Evolutionary conservation across 352 stramenopile genomes (phyloP).

Genomic region (Pilasporangium apinafurcum): DNA sequence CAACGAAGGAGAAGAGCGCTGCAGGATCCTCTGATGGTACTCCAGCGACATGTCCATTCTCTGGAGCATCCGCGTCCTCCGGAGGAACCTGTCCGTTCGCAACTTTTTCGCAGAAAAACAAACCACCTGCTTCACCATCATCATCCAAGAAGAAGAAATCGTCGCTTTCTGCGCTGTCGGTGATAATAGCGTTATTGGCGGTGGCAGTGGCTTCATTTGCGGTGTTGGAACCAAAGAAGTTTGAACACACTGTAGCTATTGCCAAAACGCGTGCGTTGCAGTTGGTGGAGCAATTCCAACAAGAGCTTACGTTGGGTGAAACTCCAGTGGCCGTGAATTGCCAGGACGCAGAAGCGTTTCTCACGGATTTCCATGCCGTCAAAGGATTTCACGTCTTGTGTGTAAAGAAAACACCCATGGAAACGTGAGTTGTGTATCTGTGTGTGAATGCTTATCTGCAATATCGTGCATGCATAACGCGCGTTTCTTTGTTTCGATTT

Average conservation of each 20-base stretch:
- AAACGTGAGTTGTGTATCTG: slow-evolving; percentile 25
- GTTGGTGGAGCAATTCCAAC: slow-evolving; percentile 5
- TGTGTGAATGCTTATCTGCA: not conserved
- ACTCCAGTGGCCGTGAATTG: slow-evolving; percentile 25
- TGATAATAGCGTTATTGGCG: slow-evolving; percentile 9
- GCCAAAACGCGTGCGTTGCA: slow-evolving; percentile 9
- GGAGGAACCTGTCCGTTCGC: no score
- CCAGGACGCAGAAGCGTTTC: slow-evolving; percentile 19
- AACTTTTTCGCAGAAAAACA: no score
- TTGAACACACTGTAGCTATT: slow-evolving; percentile 3
- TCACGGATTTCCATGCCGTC: slow-evolving; percentile 52
- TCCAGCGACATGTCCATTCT: no score
- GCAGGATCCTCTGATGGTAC: no score
- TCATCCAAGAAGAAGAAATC: not conserved
- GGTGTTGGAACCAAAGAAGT: slow-evolving; percentile 2
- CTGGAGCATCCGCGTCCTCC: no score
- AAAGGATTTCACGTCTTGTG: slow-evolving; percentile 75
- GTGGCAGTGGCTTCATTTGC: slow-evolving; percentile 7
- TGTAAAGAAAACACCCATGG: slow-evolving; percentile 25
- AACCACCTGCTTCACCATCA: not conserved
- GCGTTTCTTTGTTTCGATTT: not conserved
- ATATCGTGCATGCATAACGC: no score
- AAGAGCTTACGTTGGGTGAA: slow-evolving; percentile 1
- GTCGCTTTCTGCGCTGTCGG: slow-evolving; percentile 4
- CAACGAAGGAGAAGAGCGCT: no score